phyloP scores from a whole-genome alignment of 805 yeast species.

The Saturnispora dispora region DNA sequence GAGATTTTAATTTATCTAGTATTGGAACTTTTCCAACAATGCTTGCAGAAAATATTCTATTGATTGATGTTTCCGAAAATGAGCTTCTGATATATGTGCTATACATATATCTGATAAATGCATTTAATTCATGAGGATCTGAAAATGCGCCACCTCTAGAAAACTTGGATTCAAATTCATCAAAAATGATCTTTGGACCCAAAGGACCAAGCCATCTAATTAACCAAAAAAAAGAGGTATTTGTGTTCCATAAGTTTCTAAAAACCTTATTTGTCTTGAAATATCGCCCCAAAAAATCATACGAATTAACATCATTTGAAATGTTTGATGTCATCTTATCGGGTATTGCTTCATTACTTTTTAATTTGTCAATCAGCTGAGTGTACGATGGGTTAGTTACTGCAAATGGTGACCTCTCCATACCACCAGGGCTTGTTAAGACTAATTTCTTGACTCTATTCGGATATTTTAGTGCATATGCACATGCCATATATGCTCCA shows the following conservation, averaged over 20 bases:
- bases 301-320: constrained; percentile 35
- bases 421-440: constrained; percentile 69
- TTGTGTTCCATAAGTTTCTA: constrained; percentile 31
- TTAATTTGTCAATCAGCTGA: constrained; percentile 4
- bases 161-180: constrained; percentile 23
- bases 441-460: constrained; percentile 43
- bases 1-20: constrained; percentile 40
- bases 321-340: constrained; percentile 24
- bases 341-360: constrained; percentile 8
- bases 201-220: constrained; percentile 36
- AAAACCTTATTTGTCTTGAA: constrained; percentile 32
- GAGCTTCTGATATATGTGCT: constrained; percentile 24
- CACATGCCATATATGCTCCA: constrained; percentile 66
- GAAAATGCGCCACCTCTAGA: constrained; percentile 21
- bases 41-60: constrained; percentile 45
- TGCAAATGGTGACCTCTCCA: constrained; percentile 60
- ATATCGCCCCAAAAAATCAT: constrained; percentile 38
- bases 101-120: constrained; percentile 27
- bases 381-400: constrained; percentile 33
- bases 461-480: constrained; percentile 55
- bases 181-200: constrained; percentile 25
- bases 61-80: constrained; percentile 31
- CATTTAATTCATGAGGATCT: constrained; percentile 21
- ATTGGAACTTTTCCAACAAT: constrained; percentile 59
- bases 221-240: constrained; percentile 38